A percentile compares a stretch with the other conserved stretches of the same genome.
phyloP scores from a whole-genome alignment of 163 green algal species.

The Coccomyxa subellipsoidea region DNA sequence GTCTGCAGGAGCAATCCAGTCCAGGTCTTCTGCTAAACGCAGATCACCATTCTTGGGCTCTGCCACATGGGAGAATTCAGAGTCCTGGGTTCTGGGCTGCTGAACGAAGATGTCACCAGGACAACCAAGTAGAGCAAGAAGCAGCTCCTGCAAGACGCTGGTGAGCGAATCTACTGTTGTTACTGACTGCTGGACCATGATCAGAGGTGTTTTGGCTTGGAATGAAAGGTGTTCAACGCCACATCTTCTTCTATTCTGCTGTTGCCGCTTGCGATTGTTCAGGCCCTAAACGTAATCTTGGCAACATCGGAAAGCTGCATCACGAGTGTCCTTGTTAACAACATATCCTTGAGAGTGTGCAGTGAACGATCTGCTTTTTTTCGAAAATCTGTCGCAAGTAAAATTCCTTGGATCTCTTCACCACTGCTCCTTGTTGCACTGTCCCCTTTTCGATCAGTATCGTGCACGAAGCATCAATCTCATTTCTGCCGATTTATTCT shows the following conservation, averaged over 20 bases:
- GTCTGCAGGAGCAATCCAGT: conserved; percentile 37
- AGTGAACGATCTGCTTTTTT: too few species aligned
- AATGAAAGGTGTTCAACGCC: not conserved
- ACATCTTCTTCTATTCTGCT: conserved; percentile 5
- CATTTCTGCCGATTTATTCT: too few species aligned
- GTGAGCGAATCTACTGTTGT: conserved; percentile 20
- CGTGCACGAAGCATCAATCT: too few species aligned
- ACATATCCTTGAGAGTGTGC: too few species aligned
- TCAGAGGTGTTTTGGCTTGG: not conserved
- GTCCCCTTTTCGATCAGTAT: too few species aligned
- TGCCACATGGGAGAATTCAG: not conserved
- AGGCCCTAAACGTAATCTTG: not conserved
- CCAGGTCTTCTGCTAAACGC: conserved; percentile 25
- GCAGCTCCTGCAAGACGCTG: conserved; percentile 71
- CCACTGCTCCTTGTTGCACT: too few species aligned
- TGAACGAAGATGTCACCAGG: conserved; percentile 72
- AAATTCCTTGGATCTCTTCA: too few species aligned
- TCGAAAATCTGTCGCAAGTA: too few species aligned
- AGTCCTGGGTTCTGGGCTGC: not conserved
- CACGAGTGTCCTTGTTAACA: too few species aligned
- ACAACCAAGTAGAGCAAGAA: conserved; percentile 70
- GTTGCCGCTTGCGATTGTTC: not conserved
- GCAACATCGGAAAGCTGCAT: too few species aligned
- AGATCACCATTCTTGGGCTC: conserved; percentile 13
- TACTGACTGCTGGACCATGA: not conserved